These are phyloP conservation scores for Microcyclosporella mali DNA, from an alignment of 2,329 filamentous ascomycete species.

Conservation along the genomic window DNA sequence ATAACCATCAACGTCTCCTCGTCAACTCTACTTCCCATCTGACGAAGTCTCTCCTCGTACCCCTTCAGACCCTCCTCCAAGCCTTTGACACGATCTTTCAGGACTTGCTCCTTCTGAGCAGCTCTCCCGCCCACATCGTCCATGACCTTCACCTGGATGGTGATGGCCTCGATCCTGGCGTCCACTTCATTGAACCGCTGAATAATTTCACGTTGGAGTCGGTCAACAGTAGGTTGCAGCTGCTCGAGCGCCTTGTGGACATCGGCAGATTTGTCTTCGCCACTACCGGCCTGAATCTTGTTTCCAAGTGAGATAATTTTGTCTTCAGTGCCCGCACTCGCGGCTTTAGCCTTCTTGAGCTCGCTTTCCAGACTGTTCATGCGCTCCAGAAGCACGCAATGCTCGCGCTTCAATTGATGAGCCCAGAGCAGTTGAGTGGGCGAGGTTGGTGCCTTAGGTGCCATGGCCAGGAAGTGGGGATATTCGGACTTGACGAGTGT, in stretches of 20 bases:
- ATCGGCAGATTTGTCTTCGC: too few relatives aligned
- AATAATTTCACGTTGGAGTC: slow-evolving; percentile 12
- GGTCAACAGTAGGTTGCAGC: slow-evolving; percentile 2
- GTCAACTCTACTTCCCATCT: slow-evolving; percentile 14
- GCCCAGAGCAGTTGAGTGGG: slow-evolving; percentile 35
- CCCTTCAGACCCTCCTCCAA: slow-evolving; percentile 17
- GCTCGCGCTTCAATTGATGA: slow-evolving; percentile 35
- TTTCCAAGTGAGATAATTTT: slow-evolving; percentile 14
- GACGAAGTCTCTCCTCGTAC: slow-evolving; percentile 13
- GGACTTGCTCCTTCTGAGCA: slow-evolving; percentile 17
- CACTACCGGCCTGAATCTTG: slow-evolving; percentile 2
- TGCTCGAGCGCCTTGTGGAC: too few relatives aligned
- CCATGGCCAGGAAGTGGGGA: slow-evolving; percentile 3
- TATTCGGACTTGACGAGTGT: too few relatives aligned
- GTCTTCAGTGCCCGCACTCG: slow-evolving; percentile 7
- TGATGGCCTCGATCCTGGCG: slow-evolving; percentile 13
- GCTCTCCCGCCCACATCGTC: slow-evolving; percentile 12
- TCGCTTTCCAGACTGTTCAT: slow-evolving; percentile 32
- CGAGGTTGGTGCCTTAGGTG: slow-evolving; percentile 15
- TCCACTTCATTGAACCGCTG: slow-evolving; percentile 8
- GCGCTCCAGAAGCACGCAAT: slow-evolving; percentile 31
- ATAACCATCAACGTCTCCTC: slow-evolving; percentile 13
- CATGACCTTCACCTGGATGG: slow-evolving; percentile 13
- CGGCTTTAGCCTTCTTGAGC: slow-evolving; percentile 11
- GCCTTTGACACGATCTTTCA: slow-evolving; percentile 19